A percentile compares a stretch with the other conserved stretches of the same genome.
Evolutionary conservation across 345 rosid genomes (phyloP).

Genomic region (Salix dunnii): DNA sequence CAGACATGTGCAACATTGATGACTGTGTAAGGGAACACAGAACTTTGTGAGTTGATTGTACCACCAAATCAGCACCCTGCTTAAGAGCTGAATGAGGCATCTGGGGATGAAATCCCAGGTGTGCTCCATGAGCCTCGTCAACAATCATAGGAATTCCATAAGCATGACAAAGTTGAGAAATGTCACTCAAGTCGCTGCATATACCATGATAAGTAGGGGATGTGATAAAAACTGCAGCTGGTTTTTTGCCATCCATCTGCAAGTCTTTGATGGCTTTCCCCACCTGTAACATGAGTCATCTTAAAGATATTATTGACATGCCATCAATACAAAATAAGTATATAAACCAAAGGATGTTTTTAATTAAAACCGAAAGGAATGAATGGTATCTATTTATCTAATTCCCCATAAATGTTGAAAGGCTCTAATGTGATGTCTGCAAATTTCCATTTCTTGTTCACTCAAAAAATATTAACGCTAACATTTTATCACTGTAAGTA

Average conservation of each 20-base stretch:
- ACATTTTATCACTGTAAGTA: neutral
- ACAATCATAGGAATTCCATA: constrained; percentile 46
- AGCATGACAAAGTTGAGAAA: constrained; percentile 47
- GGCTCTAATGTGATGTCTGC: neutral
- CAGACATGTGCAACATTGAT: constrained; percentile 58
- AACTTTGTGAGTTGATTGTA: constrained; percentile 32
- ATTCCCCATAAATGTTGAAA: neutral
- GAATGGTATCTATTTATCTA: too few relatives aligned
- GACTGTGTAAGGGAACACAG: constrained; percentile 54
- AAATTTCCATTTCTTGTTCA: neutral
- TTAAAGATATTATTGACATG: neutral
- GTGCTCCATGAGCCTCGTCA: constrained; percentile 65
- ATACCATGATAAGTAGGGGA: constrained; percentile 68
- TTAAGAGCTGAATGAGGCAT: constrained; percentile 25
- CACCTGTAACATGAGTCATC: constrained; percentile 32
- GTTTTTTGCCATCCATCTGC: constrained; percentile 40
- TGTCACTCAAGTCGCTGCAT: constrained; percentile 48
- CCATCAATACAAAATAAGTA: neutral
- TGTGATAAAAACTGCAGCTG: constrained; percentile 56
- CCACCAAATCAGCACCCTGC: constrained; percentile 28
- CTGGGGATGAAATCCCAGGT: constrained; percentile 24
- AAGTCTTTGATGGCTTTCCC: constrained; percentile 46
- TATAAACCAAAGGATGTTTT: neutral
- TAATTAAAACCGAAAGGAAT: too few relatives aligned
- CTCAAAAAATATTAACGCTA: neutral